Base-by-base conservation (phyloP, 768 basidiomycete genomes). In the Rhizopogon roseolus region DNA sequence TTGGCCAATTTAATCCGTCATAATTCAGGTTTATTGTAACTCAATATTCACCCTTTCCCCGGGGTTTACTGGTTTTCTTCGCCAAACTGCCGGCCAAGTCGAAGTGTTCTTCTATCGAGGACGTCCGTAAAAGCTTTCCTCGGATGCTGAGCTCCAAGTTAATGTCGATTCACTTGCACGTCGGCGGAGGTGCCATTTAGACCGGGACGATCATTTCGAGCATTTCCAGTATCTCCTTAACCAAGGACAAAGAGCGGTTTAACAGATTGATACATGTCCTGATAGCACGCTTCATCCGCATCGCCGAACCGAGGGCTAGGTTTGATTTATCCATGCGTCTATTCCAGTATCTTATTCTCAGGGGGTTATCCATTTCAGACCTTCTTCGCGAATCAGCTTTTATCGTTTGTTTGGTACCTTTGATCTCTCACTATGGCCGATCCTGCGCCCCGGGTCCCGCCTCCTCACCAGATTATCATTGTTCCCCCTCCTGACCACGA, bases 381-480 rank as follows among this genome's bases (percentile, higher is more conserved):
- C 46, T 41, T 29, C 63, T 59, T 56, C 49, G 58, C 44, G 49
- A 53, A 52, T 38, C 53, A 53, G 53, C 60, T 38, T 19, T 1
- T 46, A 41, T 42, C 25, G 41, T 22, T 36, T n/a, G n/a, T n/a
- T 42, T 44, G 29, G 39, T 50, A 28, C 40, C 40, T 52, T 51
- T 53, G 17, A 52, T 32, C 14, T 29, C 50, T 28, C 22, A 11
- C 40, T 28, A 41, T 69, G 66, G 43, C 56, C 3, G 53, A 49
- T n/a, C 38, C 56, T 46, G 41, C 58, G 22, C 28, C 39, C 54
- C 48, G 27, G 42, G 40, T 44, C 37, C 40, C 56, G 11, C 80
- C 81, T 8, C 55, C 69, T 14, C 81, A 88, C 62, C 86, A 90
- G 64, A 80, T 88, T 53, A 59, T 88, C 57, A 55, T 77, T 46